Evolutionary conservation across 2,329 filamentous ascomycete species (phyloP).

Genomic region (Beauveria varroae): DNA sequence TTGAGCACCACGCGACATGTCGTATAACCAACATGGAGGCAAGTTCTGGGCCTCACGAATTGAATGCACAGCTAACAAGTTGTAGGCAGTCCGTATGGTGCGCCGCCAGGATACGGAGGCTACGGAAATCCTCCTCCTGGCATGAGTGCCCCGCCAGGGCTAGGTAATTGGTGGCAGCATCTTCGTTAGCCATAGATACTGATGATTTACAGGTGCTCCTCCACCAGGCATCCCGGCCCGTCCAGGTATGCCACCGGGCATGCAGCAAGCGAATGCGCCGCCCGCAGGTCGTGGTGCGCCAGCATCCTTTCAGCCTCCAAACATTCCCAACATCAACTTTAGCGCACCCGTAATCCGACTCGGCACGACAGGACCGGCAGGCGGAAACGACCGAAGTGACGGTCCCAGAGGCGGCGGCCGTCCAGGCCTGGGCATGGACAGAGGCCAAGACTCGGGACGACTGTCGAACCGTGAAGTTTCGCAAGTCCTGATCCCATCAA

Average conservation of each 20-base stretch:
- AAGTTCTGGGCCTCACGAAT: constrained; percentile 15
- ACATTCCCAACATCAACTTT: constrained; percentile 97
- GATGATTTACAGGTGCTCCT: constrained; percentile 43
- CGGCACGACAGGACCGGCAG: constrained; percentile 60
- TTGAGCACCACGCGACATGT: constrained; percentile 26
- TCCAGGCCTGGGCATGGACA: constrained; percentile 52
- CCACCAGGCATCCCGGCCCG: constrained; percentile 74
- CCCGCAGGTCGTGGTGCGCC: constrained; percentile 75
- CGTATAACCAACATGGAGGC: constrained; percentile 57
- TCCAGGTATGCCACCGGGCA: constrained; percentile 74
- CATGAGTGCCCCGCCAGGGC: constrained; percentile 72
- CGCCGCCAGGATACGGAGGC: constrained; percentile 63
- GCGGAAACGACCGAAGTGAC: constrained; percentile 36
- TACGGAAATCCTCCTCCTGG: constrained; percentile 42
- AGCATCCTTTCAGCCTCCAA: constrained; percentile 79
- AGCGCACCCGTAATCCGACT: constrained; percentile 93
- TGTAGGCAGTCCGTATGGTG: constrained; percentile 55
- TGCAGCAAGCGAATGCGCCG: constrained; percentile 65
- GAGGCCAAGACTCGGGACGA: constrained; percentile 58
- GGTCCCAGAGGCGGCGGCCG: constrained; percentile 29
- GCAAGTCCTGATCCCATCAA: constrained; percentile 70
- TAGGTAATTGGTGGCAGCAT: constrained; percentile 52
- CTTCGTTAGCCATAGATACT: constrained; percentile 2
- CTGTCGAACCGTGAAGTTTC: constrained; percentile 58
- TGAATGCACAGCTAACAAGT: neutral